Conservation (phyloP, 140 eudicot species). For the Flaveria floridana region DNA sequence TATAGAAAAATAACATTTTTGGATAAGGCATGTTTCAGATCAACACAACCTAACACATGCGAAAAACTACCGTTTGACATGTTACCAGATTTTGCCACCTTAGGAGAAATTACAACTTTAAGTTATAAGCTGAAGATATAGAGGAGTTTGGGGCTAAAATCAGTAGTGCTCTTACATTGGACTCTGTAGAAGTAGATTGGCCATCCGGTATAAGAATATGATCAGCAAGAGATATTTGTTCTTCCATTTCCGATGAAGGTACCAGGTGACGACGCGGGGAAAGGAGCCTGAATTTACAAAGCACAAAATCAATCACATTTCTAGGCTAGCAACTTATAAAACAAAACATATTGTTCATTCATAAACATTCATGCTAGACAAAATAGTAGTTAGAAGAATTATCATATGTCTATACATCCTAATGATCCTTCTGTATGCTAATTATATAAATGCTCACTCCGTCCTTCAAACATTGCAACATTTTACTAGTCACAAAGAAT, state of each 20-base stretch:
- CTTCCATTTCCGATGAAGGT: conserved; percentile 44
- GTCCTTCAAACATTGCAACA: neutral
- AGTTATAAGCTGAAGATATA: neutral
- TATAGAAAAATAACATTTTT: neutral
- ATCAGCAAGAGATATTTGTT: conserved; percentile 31
- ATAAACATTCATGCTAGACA: conserved; percentile 10
- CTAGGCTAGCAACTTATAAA: neutral
- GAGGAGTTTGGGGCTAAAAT: neutral
- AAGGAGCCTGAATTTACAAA: conserved; percentile 63
- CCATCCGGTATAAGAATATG: conserved; percentile 35
- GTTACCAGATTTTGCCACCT: neutral
- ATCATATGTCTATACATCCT: conserved; percentile 4
- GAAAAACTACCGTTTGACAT: neutral
- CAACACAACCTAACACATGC: neutral
- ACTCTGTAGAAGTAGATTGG: conserved; percentile 35
- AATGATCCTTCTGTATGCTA: neutral
- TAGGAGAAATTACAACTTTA: neutral
- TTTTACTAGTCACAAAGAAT: neutral
- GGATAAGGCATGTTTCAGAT: neutral
- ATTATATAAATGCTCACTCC: neutral
- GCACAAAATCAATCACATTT: neutral
- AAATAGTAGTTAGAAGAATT: neutral
- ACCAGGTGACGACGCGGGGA: conserved; percentile 52
- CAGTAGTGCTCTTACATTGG: conserved; percentile 47
- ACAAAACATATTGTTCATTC: conserved; percentile 14